Evolutionary conservation across 2,329 filamentous ascomycete species (phyloP), one percentile per base, ranked within the genome.

Genomic region (Corynespora cassiicola): DNA sequence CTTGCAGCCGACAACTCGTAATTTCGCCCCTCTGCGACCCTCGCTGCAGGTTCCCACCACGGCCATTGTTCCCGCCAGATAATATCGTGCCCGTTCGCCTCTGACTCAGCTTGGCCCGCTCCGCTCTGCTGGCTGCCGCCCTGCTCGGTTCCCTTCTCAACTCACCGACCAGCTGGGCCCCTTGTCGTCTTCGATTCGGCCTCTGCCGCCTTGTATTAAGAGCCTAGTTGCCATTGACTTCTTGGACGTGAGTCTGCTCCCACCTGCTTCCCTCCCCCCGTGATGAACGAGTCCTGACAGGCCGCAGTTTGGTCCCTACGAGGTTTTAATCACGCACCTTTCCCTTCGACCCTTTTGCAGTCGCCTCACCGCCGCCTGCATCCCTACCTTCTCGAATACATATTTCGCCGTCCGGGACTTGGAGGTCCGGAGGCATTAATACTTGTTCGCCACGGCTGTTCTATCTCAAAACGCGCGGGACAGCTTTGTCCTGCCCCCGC

Each of bases 401-500:
- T 61, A 63, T 58, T 65, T 64, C 50, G 58, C 56, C 53, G 67
- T 70, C 67, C 68, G 64, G 63, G 66, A 55, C 62, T 59, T 52
- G 37, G 61, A 62, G 56, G 61, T 65, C 74, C 75, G 80, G 78
- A 76, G 78, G 75, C 60, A 59, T 78, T 81, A 79, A 77, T 70
- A 75, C 75, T 78, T 47, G 52, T 56, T 81, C 86, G 90, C 81
- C 81, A 91, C 87, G 87, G 87, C 87, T 78, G 83, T 88, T 69
- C 76, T 90, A 77, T 87, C 86, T 72, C 83, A 86, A 73, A 77
- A 78, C 72, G 75, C 82, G 75, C 83, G 86, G 88, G 88, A 92
- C 87, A 86, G 79, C 71, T 82, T 88, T 77, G 85, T 89, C 85
- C 88, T 80, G 71, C 76, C 86, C 75, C 86, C 86, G 79, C 87